Conservation (phyloP, 1,284 basidiomycete species). For the Nidula niveotomentosa region DNA sequence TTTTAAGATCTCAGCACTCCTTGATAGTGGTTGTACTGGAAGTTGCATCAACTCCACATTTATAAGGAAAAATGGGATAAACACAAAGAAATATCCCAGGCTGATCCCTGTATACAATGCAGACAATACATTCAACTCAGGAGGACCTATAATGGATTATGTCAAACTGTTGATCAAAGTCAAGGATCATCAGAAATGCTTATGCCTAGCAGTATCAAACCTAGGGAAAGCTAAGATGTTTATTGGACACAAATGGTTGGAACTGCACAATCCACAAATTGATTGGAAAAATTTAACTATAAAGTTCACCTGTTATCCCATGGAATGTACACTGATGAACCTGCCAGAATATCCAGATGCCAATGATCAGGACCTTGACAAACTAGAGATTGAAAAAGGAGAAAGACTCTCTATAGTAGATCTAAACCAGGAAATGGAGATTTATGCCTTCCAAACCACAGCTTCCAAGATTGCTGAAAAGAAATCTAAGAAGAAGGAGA, state of each 20-base stretch:
- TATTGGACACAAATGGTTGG: background rate
- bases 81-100: background rate
- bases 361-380: too few relatives aligned
- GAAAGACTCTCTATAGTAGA: too few relatives aligned
- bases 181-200: background rate
- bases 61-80: background rate
- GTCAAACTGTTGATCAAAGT: background rate
- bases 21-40: constrained; percentile 1
- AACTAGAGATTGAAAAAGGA: too few relatives aligned
- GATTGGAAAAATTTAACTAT: constrained; percentile 1
- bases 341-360: too few relatives aligned
- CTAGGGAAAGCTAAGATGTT: background rate
- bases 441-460: too few relatives aligned
- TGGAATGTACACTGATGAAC: too few relatives aligned
- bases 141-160: background rate
- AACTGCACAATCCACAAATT: background rate
- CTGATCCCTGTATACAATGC: background rate
- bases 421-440: too few relatives aligned
- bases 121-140: background rate
- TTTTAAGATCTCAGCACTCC: background rate
- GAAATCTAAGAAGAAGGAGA: too few relatives aligned
- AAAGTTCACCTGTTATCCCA: too few relatives aligned
- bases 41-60: background rate
- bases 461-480: too few relatives aligned
- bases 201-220: background rate